These are phyloP conservation scores for Elongisporangium prolatum DNA, from an alignment of 352 stramenopile species.

Conservation along the genomic window DNA sequence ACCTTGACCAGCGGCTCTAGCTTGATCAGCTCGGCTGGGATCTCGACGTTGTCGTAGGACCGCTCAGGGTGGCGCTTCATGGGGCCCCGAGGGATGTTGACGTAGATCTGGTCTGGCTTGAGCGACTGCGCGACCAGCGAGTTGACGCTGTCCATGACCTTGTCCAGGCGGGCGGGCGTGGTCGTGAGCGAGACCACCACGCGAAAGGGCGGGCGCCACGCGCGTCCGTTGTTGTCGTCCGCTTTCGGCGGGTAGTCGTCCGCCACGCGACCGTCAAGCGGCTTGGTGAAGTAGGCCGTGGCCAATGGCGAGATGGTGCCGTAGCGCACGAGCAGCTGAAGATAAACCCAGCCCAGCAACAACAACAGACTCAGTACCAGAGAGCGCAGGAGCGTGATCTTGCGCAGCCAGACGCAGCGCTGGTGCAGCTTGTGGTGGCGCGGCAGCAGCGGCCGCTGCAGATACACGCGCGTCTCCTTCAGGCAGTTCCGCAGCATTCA, in stretches of 20 bases:
- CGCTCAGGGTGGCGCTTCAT: slow-evolving; percentile 77
- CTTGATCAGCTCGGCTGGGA: slow-evolving; percentile 37
- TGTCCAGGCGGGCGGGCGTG: slow-evolving; percentile 61
- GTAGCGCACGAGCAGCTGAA: slow-evolving; percentile 63
- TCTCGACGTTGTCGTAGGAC: slow-evolving; percentile 66
- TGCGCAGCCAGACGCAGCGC: slow-evolving; percentile 25
- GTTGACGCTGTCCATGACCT: slow-evolving; percentile 73
- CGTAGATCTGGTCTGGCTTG: slow-evolving; percentile 70
- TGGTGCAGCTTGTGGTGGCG: slow-evolving; percentile 18
- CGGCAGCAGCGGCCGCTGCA: slow-evolving; percentile 63
- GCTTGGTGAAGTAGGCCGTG: slow-evolving; percentile 57
- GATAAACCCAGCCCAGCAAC: slow-evolving; percentile 45
- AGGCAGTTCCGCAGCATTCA: not conserved
- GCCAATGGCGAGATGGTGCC: slow-evolving; percentile 70
- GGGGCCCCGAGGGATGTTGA: slow-evolving; percentile 59
- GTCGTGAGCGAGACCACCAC: slow-evolving; percentile 83
- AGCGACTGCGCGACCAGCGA: slow-evolving; percentile 56
- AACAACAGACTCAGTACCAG: slow-evolving; percentile 21
- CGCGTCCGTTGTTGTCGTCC: not conserved
- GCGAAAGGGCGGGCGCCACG: slow-evolving; percentile 64
- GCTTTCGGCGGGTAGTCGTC: slow-evolving; percentile 32
- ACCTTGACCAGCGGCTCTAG: slow-evolving; percentile 51
- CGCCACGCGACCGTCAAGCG: slow-evolving; percentile 40
- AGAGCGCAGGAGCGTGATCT: slow-evolving; percentile 32
- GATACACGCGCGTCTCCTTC: slow-evolving; percentile 36